A percentile compares a stretch with the other conserved stretches of the same genome.
Evolutionary conservation across 306 rosid genomes (phyloP).

Genomic region (Cucumis melo): DNA sequence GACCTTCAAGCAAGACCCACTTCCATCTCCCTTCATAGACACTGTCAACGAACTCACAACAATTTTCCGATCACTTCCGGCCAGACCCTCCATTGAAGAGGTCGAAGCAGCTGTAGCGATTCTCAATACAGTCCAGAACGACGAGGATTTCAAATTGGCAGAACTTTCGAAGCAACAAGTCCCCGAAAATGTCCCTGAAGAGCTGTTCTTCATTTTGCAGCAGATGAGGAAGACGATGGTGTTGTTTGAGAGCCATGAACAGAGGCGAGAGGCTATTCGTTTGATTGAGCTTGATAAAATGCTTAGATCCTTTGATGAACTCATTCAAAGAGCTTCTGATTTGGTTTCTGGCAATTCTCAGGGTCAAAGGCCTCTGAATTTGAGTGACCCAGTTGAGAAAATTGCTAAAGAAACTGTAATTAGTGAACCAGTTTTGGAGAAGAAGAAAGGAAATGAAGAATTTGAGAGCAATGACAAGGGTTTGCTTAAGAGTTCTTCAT

Average conservation of each 20-base stretch:
- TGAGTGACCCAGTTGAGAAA: conserved; percentile 16
- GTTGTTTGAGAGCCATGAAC: conserved; percentile 40
- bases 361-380: conserved; percentile 7
- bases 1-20: conserved; percentile 18
- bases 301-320: conserved; percentile 55
- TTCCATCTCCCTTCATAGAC: conserved; percentile 23
- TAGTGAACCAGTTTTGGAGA: conserved; percentile 25
- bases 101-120: conserved; percentile 64
- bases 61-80: conserved; percentile 62
- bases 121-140: conserved; percentile 39
- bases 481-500: conserved; percentile 23
- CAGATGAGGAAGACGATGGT: conserved; percentile 45
- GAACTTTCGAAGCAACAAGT: conserved; percentile 36
- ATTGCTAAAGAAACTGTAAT: conserved; percentile 8
- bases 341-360: conserved; percentile 46
- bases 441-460: conserved; percentile 17
- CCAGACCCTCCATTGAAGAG: conserved; percentile 61
- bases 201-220: conserved; percentile 48
- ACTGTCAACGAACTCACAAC: conserved; percentile 50
- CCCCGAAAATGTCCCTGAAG: conserved; percentile 32
- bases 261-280: conserved; percentile 46
- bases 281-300: conserved; percentile 41
- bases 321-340: conserved; percentile 59
- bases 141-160: conserved; percentile 45
- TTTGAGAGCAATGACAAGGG: conserved; percentile 13